phyloP scores from a whole-genome alignment of 2,329 filamentous ascomycete species.

The Coniochaeta sp. region DNA sequence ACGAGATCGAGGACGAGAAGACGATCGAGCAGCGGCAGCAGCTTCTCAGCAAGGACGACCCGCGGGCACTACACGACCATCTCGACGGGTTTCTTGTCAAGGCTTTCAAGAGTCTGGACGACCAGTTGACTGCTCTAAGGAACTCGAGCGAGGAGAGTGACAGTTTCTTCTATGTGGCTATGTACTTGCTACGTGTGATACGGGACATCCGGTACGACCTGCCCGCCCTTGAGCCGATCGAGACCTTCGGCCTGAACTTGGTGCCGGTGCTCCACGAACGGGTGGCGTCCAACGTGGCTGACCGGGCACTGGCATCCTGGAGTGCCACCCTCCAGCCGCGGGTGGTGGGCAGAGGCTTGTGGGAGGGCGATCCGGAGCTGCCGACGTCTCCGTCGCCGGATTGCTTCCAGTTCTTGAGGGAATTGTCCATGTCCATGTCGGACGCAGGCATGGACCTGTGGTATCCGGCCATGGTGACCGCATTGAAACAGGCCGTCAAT shows the following conservation, averaged over 20 bases:
- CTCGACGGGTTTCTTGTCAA: constrained; percentile 23
- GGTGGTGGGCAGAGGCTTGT: constrained; percentile 61
- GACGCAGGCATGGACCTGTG: constrained; percentile 70
- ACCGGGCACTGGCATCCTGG: constrained; percentile 34
- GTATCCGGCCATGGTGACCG: constrained; percentile 59
- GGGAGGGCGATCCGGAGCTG: constrained; percentile 71
- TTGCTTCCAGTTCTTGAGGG: constrained; percentile 64
- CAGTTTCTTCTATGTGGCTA: constrained; percentile 44
- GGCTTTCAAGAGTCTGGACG: constrained; percentile 41
- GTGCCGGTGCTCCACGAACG: constrained; percentile 58
- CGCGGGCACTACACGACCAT: constrained; percentile 24
- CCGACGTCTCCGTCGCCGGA: constrained; percentile 73
- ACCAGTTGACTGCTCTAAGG: constrained; percentile 45
- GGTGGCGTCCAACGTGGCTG: constrained; percentile 47
- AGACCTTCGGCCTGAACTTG: constrained; percentile 51
- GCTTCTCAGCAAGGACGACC: constrained; percentile 58
- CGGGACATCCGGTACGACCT: constrained; percentile 65
- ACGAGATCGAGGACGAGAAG: constrained; percentile 68
- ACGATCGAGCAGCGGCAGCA: constrained; percentile 59
- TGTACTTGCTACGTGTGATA: constrained; percentile 66
- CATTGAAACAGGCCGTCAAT: constrained; percentile 53
- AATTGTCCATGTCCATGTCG: constrained; percentile 60
- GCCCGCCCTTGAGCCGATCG: constrained; percentile 42
- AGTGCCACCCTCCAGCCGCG: constrained; percentile 16
- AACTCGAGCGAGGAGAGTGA: constrained; percentile 33